These are phyloP conservation scores for Mycena amicta DNA, from an alignment of 768 basidiomycete genomes.

Conservation along the genomic window DNA sequence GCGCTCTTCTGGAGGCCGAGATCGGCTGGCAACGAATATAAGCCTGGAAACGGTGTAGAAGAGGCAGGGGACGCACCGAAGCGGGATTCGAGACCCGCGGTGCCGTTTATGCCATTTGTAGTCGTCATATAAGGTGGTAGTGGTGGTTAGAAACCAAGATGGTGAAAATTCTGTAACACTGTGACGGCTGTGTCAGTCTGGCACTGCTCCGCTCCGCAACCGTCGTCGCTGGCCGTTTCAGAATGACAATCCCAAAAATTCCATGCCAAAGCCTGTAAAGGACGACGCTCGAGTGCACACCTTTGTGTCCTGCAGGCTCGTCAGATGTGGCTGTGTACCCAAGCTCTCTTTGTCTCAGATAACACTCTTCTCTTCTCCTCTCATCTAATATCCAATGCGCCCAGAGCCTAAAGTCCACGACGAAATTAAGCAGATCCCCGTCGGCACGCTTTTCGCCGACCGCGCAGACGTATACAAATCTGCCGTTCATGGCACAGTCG, in stretches of 20 bases:
- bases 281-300: not conserved
- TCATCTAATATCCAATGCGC: not conserved
- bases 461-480: constrained; percentile 10
- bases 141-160: constrained; percentile 32
- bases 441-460: constrained; percentile 20
- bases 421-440: not conserved
- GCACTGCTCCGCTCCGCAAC: not conserved
- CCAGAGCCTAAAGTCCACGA: constrained; percentile 6
- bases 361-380: not conserved
- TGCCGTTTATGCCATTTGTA: constrained; percentile 80
- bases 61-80: constrained; percentile 56
- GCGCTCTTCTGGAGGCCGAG: constrained; percentile 79
- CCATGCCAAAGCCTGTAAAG: not conserved
- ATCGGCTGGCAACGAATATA: constrained; percentile 51
- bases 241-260: not conserved
- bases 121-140: constrained; percentile 73
- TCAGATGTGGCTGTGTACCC: not conserved
- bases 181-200: not conserved
- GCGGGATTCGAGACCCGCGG: constrained; percentile 69
- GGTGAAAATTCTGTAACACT: not conserved
- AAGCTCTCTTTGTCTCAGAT: not conserved
- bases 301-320: no score
- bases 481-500: constrained; percentile 8
- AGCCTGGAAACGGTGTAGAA: constrained; percentile 9
- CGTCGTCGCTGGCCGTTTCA: not conserved